These are phyloP conservation scores for Juncus effusus DNA, from an alignment of 176 grass and related monocot species.

Conservation along the genomic window DNA sequence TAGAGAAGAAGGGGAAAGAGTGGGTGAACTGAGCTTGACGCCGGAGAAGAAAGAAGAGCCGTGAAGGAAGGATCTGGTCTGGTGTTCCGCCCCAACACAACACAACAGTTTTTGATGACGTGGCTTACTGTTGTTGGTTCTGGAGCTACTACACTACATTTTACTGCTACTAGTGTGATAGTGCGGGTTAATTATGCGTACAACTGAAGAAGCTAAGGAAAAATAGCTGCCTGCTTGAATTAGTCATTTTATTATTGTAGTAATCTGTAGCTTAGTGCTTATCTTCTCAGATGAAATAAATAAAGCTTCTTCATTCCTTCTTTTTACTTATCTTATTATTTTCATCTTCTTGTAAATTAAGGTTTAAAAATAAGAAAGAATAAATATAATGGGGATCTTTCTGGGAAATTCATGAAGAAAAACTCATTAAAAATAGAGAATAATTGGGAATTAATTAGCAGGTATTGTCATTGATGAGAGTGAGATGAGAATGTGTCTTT, in stretches of 20 bases:
- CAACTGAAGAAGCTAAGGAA: constrained; percentile 9
- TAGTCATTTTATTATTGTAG: constrained; percentile 1
- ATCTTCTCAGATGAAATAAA: no score
- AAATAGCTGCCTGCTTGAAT: constrained; percentile 12
- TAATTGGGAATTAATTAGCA: no score
- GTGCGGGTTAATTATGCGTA: constrained; percentile 9
- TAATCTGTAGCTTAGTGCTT: no score
- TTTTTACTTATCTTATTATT: constrained; percentile 1
- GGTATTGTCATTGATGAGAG: no score
- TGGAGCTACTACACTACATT: neutral
- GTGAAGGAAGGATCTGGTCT: neutral
- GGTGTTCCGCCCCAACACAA: neutral
- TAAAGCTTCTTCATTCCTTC: no score
- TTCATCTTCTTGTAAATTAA: neutral
- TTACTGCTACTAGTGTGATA: neutral
- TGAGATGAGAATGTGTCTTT: no score
- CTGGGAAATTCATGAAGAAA: no score
- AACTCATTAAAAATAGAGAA: no score
- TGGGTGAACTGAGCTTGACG: neutral
- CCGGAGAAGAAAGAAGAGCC: constrained; percentile 8
- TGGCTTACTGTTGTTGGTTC: constrained; percentile 5
- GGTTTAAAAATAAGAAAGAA: neutral
- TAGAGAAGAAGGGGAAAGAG: neutral
- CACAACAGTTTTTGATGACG: constrained; percentile 6
- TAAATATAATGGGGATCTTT: no score